Evolutionary conservation across 2,329 filamentous ascomycete genomes (phyloP).

Genomic region (Gaeumannomyces sp.): DNA sequence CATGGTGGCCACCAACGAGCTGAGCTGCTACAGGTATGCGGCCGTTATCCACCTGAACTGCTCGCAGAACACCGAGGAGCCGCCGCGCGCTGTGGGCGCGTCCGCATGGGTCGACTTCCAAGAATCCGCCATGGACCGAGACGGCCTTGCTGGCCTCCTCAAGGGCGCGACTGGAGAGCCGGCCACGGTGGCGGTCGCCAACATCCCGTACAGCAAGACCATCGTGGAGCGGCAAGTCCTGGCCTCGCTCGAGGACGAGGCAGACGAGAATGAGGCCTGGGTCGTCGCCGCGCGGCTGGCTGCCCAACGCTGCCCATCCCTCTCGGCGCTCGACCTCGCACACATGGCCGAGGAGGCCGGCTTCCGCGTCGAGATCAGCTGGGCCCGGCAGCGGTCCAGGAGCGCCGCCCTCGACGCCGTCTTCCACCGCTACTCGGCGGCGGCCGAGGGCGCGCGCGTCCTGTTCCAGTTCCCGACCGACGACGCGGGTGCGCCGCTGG

Average conservation of each 20-base stretch:
- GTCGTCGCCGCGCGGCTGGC: too few species aligned
- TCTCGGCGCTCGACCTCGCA: neutral
- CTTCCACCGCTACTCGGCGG: neutral
- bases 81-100: too few species aligned
- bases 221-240: too few species aligned
- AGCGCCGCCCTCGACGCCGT: neutral
- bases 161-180: too few species aligned
- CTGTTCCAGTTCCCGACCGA: neutral
- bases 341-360: neutral
- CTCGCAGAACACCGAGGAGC: neutral
- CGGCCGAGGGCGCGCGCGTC: neutral
- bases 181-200: too few species aligned
- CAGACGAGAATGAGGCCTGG: too few species aligned
- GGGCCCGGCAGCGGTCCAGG: neutral
- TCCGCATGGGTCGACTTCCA: neutral
- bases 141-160: too few species aligned
- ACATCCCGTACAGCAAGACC: too few species aligned
- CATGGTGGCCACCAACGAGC: conserved; percentile 4
- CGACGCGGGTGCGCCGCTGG: neutral
- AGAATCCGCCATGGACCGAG: neutral
- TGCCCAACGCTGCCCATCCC: neutral
- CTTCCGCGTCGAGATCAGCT: conserved; percentile 3
- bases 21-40: neutral
- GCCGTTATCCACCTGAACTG: neutral
- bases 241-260: too few species aligned